Evolutionary conservation across 2,329 filamentous ascomycete genomes (phyloP), one percentile per base, ranked within the genome.

Genomic region (Fusarium nisikadoi): DNA sequence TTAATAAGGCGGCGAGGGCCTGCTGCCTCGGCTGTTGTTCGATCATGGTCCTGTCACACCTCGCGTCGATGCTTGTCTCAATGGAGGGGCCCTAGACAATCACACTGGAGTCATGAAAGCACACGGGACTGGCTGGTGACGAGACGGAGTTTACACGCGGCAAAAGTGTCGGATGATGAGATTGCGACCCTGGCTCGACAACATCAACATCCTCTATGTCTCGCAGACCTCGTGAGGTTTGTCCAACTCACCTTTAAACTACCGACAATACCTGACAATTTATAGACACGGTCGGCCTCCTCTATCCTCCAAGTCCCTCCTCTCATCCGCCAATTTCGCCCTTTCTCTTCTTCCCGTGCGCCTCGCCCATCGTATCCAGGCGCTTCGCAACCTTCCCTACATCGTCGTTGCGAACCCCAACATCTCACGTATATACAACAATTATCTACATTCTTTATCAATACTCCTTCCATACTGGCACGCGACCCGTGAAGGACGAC

Each of bases 371-470:
- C 94, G 96, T 62, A 97, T 99, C 72, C 93, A 97, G 81, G 94
- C 94, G 46, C 86, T 99, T 23, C 92, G 95, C 71, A 97, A 97
- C 80, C 89, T 99, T 13, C 96, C 96, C 0, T 99, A 95, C 82
- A 98, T 99, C 72, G 95, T 99, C 61, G 96, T 99, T 31, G 95
- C 95, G n/a, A 98, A 99, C 80, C 94, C 94, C 2, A 94, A 98
- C 80, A 94, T 99, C 75, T 93, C 92, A 31, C 92, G 92, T 77
- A 99, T 99, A 73, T 97, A 98, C 86, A 91, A 93, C 82, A 98
- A 98, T 83, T 99, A 99, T 81, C 87, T 97, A 47, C 95, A 98
- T 82, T 97, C 94, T 5, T 86, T 99, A 25, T 95, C 93, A 5
- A 97, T 94, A 2, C 87, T 99, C 20, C 88, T 98, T 8, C 95